Evolutionary conservation across 139 green algal species (phyloP), one percentile per base, ranked within the genome.

Genomic region (Astrephomene gubernaculifera): DNA sequence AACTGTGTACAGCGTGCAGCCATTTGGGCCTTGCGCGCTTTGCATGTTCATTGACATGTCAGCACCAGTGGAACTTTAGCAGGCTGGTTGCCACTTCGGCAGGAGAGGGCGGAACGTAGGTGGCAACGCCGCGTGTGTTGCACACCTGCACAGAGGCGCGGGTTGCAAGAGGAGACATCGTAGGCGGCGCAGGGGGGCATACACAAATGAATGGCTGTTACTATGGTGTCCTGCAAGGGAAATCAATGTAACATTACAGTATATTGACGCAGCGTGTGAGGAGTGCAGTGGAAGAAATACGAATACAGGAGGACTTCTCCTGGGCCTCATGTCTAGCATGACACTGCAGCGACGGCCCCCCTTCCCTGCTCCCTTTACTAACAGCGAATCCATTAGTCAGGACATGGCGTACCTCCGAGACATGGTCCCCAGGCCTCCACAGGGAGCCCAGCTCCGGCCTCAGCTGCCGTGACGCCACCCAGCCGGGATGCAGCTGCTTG

Each of bases 401-500:
- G 9, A 7, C 29, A 4, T 38, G 8, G 5, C 60, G 3, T n/a
- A 72, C 60, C 57, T 72, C 39, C 21, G 14, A 12, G 43, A 57
- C 70, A 14, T 78, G 45, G 31, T 79, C 72, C 29, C 36, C 45
- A 8, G 72, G 41, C 63, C 53, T 57, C 83, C 83, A 87, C 61
- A 87, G 61, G 25, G 61, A 3, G 8, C 45, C 31, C 39, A 88
- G 19, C 39, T 88, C 74, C 29, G 84, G 84, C 52, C 65, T 76
- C 38, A 52, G 12, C 39, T 54, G 41, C 22, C 84, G 74, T 7
- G 84, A 88, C 52, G 84, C 84, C 65, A 81, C 65, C 84, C 84
- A 88, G 14, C 67, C 74, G 1, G 84, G 84, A 43, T 88, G 74
- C 74, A 88, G 74, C 65, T 88, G 84, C 67, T 88, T 88, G 24